Evolutionary conservation across 805 yeast species (phyloP).

Genomic region (Ogataea degrootiae): DNA sequence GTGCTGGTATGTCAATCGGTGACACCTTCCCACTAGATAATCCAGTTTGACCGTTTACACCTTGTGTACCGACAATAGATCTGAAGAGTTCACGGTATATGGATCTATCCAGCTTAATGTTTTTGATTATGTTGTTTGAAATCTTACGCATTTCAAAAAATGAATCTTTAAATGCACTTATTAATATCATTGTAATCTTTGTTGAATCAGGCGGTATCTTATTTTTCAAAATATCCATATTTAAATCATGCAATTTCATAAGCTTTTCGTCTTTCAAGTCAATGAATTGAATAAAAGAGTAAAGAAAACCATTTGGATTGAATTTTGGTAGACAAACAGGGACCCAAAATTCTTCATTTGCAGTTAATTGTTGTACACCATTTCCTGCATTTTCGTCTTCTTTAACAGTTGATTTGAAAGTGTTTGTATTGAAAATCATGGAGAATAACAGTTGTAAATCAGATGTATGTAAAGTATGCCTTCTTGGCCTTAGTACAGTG

Average conservation of each 20-base stretch:
- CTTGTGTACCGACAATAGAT: conserved; percentile 27
- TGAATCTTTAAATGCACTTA: conserved; percentile 69
- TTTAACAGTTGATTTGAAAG: conserved; percentile 37
- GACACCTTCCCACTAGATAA: conserved; percentile 35
- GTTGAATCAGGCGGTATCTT: conserved; percentile 18
- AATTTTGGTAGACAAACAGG: conserved; percentile 91
- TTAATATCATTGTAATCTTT: conserved; percentile 39
- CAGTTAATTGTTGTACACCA: conserved; percentile 19
- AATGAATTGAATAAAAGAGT: conserved; percentile 69
- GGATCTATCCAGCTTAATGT: conserved; percentile 35
- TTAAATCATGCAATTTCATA: conserved; percentile 27
- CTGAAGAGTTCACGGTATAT: conserved; percentile 25
- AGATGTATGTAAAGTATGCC: conserved; percentile 73
- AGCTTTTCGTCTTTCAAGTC: conserved; percentile 31
- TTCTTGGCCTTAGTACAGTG: conserved; percentile 67
- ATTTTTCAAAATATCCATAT: conserved; percentile 14
- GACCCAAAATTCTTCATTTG: conserved; percentile 80
- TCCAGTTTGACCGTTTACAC: conserved; percentile 24
- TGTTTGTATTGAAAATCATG: conserved; percentile 57
- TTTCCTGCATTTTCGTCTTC: conserved; percentile 5
- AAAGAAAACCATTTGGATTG: conserved; percentile 81
- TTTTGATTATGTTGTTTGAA: conserved; percentile 46
- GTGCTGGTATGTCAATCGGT: conserved; percentile 51
- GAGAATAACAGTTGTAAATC: conserved; percentile 75
- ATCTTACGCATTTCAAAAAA: conserved; percentile 70